Conservation (phyloP, 495 filamentous ascomycete species). For the Astrocystis sublimbata region DNA sequence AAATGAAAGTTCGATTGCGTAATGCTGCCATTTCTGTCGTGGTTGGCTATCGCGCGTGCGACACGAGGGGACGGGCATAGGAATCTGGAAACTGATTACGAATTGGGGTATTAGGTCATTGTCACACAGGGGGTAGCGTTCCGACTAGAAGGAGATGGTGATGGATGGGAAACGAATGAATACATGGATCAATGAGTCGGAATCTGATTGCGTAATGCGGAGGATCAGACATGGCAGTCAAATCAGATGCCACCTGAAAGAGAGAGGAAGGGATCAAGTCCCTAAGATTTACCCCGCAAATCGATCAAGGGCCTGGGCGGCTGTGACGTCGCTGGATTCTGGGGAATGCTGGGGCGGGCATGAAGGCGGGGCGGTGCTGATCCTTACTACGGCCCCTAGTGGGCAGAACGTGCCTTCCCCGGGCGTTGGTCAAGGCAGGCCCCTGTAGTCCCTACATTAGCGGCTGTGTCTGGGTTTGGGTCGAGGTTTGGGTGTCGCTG, state of each 20-base stretch:
- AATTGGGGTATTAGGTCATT: background rate
- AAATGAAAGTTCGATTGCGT: no score
- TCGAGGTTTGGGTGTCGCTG: no score
- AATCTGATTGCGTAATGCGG: background rate
- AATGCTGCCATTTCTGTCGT: no score
- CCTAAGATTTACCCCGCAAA: slow-evolving; percentile 9
- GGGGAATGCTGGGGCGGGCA: no score
- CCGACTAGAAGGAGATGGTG: background rate
- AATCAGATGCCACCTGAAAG: background rate
- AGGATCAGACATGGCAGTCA: no score
- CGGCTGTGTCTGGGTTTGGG: background rate
- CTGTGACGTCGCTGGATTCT: slow-evolving; percentile 1
- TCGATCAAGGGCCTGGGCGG: slow-evolving; percentile 1
- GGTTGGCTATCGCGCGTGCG: no score
- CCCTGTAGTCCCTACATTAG: background rate
- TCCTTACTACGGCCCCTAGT: background rate
- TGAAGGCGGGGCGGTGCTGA: background rate
- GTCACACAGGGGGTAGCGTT: background rate
- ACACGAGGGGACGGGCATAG: no score
- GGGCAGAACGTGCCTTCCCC: slow-evolving; percentile 4
- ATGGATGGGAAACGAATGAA: background rate
- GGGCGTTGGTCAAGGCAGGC: background rate
- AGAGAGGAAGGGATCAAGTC: background rate
- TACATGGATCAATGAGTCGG: no score
- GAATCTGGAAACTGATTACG: no score